Percentiles rank a stretch among this genome's conserved stretches.
phyloP scores from a whole-genome alignment of 75 land plant species.

The Chamaecyparis obtusa region DNA sequence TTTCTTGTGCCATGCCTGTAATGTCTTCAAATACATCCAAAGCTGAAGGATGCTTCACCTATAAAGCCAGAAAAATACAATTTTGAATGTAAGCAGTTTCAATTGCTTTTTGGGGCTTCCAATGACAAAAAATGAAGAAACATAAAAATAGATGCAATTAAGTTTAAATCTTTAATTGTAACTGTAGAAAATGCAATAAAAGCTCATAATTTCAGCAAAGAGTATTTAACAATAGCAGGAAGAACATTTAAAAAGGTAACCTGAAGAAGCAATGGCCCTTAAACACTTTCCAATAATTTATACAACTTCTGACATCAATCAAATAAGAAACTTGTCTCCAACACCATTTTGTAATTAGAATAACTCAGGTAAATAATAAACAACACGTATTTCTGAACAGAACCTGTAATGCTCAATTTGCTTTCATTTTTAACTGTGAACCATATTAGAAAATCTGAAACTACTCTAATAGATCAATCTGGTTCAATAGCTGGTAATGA shows the following conservation, averaged over 20 bases:
- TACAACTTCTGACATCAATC: background rate
- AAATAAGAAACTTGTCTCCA: background rate
- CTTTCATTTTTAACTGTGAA: background rate
- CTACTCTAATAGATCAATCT: background rate
- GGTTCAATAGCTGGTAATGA: background rate
- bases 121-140: background rate
- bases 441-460: background rate
- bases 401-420: background rate
- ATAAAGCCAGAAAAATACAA: background rate
- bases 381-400: background rate
- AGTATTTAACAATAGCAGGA: background rate
- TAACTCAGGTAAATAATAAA: background rate
- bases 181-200: background rate
- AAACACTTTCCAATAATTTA: background rate
- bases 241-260: background rate
- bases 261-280: background rate
- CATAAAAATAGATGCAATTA: background rate
- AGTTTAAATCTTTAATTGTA: background rate
- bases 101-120: background rate
- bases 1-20: constrained; percentile 22
- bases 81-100: background rate
- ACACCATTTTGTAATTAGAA: background rate
- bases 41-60: constrained; percentile 50
- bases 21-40: constrained; percentile 32
- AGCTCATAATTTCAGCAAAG: background rate